These are phyloP conservation scores for Zymoseptoria tritici DNA, from an alignment of 2,329 filamentous ascomycete genomes.

Conservation along the genomic window DNA sequence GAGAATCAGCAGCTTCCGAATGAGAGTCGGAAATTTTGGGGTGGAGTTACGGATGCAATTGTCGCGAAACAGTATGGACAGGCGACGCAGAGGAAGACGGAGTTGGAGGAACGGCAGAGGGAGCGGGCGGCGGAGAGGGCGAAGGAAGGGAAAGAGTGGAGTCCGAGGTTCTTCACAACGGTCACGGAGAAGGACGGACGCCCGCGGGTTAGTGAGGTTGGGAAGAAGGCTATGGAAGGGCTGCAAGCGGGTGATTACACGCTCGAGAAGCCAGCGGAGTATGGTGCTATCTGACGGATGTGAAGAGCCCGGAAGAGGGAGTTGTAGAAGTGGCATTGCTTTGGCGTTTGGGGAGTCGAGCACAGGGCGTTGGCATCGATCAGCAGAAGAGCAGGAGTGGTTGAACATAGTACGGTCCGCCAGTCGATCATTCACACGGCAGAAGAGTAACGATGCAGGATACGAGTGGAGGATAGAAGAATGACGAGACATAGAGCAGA, in stretches of 20 bases:
- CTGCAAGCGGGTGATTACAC: constrained; percentile 47
- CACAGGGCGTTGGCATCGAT: neutral
- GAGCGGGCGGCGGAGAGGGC: constrained; percentile 77
- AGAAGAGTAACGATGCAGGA: neutral
- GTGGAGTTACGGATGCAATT: constrained; percentile 79
- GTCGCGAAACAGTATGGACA: constrained; percentile 70
- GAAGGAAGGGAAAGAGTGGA: constrained; percentile 60
- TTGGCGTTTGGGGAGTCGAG: neutral
- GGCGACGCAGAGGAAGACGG: constrained; percentile 80
- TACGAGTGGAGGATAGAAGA: neutral
- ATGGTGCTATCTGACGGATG: constrained; percentile 22
- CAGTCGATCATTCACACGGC: neutral
- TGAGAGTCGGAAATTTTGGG: constrained; percentile 85
- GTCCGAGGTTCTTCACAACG: constrained; percentile 78
- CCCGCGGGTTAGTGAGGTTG: constrained; percentile 57
- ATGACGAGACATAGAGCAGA: neutral
- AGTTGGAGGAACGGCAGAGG: constrained; percentile 84
- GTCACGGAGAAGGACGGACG: constrained; percentile 53
- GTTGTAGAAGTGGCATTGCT: neutral
- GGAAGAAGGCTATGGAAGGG: constrained; percentile 49
- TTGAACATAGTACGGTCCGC: neutral
- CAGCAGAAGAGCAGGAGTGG: neutral
- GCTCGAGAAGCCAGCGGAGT: constrained; percentile 40
- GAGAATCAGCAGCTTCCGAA: constrained; percentile 72
- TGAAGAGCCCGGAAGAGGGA: neutral